phyloP scores from a whole-genome alignment of 2,329 filamentous ascomycete species.

The Chaetoscypha palmicola region DNA sequence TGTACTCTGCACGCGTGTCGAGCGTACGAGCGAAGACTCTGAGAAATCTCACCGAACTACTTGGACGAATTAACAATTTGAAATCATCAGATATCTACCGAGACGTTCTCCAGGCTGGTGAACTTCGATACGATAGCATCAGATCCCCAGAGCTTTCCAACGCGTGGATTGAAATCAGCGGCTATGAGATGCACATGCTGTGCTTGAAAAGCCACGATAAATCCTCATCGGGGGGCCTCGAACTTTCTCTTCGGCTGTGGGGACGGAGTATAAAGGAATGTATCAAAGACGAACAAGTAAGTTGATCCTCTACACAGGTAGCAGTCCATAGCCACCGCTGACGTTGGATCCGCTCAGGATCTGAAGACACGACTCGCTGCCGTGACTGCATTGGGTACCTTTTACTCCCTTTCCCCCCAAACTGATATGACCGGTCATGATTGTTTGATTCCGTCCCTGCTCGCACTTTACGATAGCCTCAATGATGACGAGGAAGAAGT shows the following conservation, averaged over 20 bases:
- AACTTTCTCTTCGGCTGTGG: neutral
- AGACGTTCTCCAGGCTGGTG: no score
- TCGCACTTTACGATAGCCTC: neutral
- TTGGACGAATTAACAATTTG: no score
- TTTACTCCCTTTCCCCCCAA: neutral
- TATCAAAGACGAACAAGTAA: neutral
- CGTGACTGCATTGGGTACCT: neutral
- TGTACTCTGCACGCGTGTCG: neutral
- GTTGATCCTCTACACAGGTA: no score
- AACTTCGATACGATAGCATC: no score
- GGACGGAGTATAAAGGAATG: neutral
- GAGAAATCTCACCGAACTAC: neutral
- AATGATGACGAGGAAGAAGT: constrained; percentile 1
- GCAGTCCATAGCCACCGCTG: no score
- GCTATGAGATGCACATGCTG: no score
- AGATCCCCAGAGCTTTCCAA: no score
- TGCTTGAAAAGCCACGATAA: no score
- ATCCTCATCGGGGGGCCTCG: no score
- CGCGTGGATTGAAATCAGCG: neutral
- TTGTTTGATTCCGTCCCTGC: neutral
- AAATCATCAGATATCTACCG: no score
- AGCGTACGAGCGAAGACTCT: neutral
- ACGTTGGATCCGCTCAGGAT: no score
- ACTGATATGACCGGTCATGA: neutral
- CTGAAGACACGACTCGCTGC: neutral